A percentile compares a stretch with the other conserved stretches of the same genome.
Evolutionary conservation across 108 stramenopile species (phyloP).

Genomic region (Cylindrotheca closterium): DNA sequence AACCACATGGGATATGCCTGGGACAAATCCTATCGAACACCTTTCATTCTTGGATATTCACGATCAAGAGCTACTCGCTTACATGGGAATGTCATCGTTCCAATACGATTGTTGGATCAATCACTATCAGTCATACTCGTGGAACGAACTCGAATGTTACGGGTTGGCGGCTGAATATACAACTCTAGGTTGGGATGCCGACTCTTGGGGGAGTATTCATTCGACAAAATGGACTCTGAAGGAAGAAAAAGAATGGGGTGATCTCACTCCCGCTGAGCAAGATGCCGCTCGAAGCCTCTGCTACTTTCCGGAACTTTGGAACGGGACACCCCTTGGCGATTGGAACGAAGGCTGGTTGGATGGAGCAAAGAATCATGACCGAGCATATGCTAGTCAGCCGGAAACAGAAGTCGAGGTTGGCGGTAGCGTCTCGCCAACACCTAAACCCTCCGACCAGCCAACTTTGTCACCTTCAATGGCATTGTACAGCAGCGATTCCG

Average conservation of each 20-base stretch:
- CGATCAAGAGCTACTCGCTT: neutral
- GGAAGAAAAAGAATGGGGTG: neutral
- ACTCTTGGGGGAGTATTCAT: neutral
- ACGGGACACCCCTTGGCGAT: neutral
- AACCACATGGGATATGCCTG: constrained; percentile 13
- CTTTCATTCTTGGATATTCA: neutral
- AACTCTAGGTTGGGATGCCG: constrained; percentile 3
- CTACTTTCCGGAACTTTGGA: constrained; percentile 8
- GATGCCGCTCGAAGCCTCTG: constrained; percentile 2
- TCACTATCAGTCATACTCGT: neutral
- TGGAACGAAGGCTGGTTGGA: neutral
- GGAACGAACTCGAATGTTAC: constrained; percentile 4
- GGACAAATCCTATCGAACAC: neutral
- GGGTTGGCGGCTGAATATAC: neutral
- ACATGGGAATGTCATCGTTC: neutral
- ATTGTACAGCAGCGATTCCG: no score
- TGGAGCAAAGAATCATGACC: no score
- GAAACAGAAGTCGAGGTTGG: no score
- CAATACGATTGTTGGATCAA: constrained; percentile 13
- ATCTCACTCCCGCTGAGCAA: neutral
- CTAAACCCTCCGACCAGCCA: no score
- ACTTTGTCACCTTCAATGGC: no score
- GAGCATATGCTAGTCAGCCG: no score
- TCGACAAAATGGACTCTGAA: neutral
- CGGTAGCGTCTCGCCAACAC: no score